phyloP scores from a whole-genome alignment of 805 yeast species.

The Komagataella pseudopastoris region DNA sequence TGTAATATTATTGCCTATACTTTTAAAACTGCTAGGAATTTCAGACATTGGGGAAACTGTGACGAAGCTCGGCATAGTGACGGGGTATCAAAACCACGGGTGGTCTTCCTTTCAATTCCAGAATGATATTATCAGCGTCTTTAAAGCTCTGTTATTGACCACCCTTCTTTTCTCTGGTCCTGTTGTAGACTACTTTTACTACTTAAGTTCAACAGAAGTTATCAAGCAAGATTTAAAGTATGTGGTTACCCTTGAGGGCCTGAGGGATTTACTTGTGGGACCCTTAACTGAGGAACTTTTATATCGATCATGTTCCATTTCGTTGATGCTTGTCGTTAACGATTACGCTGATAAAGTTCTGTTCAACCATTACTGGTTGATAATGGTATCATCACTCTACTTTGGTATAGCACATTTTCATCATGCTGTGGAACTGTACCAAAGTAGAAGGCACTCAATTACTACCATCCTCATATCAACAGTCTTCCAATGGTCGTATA shows the following conservation, averaged over 20 bases:
- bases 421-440: constrained; percentile 43
- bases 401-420: constrained; percentile 76
- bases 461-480: constrained; percentile 21
- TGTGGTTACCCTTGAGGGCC: constrained; percentile 18
- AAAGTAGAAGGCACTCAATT: constrained; percentile 12
- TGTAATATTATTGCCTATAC: background rate
- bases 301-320: constrained; percentile 36
- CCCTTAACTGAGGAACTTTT: constrained; percentile 73
- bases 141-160: background rate
- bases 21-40: background rate
- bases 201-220: background rate
- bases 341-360: constrained; percentile 3
- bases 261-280: constrained; percentile 51
- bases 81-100: background rate
- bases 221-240: constrained; percentile 2
- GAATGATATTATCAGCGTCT: background rate
- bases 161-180: background rate
- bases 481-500: constrained; percentile 45
- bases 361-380: constrained; percentile 1
- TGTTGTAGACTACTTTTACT: constrained; percentile 3
- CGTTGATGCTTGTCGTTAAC: constrained; percentile 2
- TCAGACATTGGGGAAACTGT: background rate
- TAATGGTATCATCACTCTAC: constrained; percentile 33
- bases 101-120: background rate
- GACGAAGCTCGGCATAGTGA: background rate